Evolutionary conservation across 352 stramenopile genomes (phyloP).

Genomic region (Globisporangium spinosum): DNA sequence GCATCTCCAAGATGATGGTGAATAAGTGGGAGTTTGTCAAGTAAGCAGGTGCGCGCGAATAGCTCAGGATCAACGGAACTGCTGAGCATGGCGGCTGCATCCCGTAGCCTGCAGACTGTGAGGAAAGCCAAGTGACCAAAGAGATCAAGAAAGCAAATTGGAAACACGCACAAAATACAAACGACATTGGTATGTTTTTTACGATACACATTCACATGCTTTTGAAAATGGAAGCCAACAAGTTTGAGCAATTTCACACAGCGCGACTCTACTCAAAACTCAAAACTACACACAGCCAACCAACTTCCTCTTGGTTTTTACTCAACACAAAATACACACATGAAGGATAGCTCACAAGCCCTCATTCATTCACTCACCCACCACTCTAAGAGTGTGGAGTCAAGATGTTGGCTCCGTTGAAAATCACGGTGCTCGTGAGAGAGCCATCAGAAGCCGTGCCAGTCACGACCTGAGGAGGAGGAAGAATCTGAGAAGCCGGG

Average conservation of each 20-base stretch:
- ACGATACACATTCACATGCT: not conserved
- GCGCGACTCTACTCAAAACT: not conserved
- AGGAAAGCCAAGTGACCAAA: too few relatives aligned
- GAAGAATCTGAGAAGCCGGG: not conserved
- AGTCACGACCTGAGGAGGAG: not conserved
- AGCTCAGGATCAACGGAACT: not conserved
- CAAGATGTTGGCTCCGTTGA: constrained; percentile 7
- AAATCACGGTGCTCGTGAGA: constrained; percentile 12
- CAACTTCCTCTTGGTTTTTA: not conserved
- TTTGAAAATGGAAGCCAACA: not conserved
- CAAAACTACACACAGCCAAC: not conserved
- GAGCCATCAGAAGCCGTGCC: constrained; percentile 5
- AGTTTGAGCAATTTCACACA: not conserved
- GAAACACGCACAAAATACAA: not conserved
- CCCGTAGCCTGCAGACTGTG: too few relatives aligned
- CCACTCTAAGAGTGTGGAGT: constrained; percentile 8
- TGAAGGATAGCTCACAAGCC: not conserved
- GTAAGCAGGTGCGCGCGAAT: constrained; percentile 22
- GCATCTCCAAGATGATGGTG: constrained; percentile 99
- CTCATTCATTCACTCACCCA: too few relatives aligned
- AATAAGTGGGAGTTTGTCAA: constrained; percentile 97
- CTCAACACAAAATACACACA: not conserved
- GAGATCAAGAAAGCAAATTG: too few relatives aligned
- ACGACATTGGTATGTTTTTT: not conserved
- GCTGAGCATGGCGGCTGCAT: not conserved